These are phyloP conservation scores for Chaetomium sp. DNA, from an alignment of 2,329 filamentous ascomycete species.

Conservation along the genomic window DNA sequence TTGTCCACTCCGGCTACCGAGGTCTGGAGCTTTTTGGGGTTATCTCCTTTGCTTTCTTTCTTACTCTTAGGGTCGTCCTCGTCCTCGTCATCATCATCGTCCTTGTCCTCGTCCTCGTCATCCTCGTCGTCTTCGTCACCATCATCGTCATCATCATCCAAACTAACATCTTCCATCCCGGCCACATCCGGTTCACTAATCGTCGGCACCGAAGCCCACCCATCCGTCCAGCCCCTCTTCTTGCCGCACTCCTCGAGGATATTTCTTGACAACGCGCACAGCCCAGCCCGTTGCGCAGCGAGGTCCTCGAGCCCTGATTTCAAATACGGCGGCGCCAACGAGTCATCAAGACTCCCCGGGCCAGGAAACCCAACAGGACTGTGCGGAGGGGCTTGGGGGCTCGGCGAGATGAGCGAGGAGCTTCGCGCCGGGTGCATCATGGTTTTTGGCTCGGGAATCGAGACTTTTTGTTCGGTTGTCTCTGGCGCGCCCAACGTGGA, in stretches of 20 bases:
- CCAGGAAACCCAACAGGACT: constrained; percentile 51
- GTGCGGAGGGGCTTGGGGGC: constrained; percentile 31
- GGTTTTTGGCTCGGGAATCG: constrained; percentile 62
- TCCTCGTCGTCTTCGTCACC: too few relatives aligned
- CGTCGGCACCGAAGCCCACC: constrained; percentile 59
- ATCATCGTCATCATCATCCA: constrained; percentile 37
- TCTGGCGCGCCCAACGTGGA: constrained; percentile 44
- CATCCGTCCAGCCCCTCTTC: constrained; percentile 66
- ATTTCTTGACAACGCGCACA: constrained; percentile 73
- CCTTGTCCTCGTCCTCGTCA: too few relatives aligned
- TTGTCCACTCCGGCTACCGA: constrained; percentile 46
- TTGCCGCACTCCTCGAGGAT: constrained; percentile 69
- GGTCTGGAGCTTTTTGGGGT: constrained; percentile 5
- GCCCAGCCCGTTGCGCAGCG: constrained; percentile 73
- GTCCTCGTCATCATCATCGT: too few relatives aligned
- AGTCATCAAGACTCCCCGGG: constrained; percentile 35
- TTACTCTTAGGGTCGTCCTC: too few relatives aligned
- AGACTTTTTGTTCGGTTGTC: constrained; percentile 52
- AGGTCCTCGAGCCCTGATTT: constrained; percentile 71
- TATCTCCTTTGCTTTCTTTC: constrained; percentile 11
- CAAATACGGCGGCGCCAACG: constrained; percentile 41
- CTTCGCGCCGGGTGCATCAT: constrained; percentile 62
- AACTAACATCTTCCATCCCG: constrained; percentile 52
- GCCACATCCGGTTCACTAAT: constrained; percentile 38
- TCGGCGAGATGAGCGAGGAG: constrained; percentile 50